phyloP scores from a whole-genome alignment of 2,329 filamentous ascomycete species.

The Thelonectria blattea region DNA sequence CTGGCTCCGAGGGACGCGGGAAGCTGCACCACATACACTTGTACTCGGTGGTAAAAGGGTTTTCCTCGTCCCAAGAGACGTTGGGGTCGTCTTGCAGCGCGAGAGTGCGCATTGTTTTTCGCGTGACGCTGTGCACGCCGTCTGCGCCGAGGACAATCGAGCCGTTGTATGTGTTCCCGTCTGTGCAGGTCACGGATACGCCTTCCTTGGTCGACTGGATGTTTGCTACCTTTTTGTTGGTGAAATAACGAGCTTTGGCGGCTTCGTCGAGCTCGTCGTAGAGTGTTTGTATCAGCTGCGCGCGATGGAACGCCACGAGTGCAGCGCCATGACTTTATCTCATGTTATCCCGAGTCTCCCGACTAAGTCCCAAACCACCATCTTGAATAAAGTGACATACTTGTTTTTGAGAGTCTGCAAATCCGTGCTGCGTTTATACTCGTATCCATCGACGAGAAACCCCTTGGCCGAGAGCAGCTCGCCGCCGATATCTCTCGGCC shows the following conservation, averaged over 20 bases:
- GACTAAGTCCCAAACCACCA: not conserved
- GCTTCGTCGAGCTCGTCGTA: conserved; percentile 10
- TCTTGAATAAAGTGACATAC: not conserved
- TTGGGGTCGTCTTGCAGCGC: conserved; percentile 3
- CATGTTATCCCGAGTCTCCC: not conserved
- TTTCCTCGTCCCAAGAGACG: not conserved
- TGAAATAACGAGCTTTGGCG: conserved; percentile 11
- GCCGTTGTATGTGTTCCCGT: conserved; percentile 28
- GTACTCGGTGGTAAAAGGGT: conserved; percentile 10
- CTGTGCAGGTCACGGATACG: conserved; percentile 25
- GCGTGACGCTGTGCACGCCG: conserved; percentile 27
- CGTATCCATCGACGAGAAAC: not conserved
- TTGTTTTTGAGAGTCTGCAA: conserved; percentile 1
- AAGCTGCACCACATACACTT: conserved; percentile 37
- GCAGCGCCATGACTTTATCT: conserved; percentile 12
- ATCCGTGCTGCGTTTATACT: not conserved
- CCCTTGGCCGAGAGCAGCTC: not conserved
- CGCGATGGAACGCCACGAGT: conserved; percentile 12
- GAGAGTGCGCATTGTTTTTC: conserved; percentile 21
- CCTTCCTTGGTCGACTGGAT: conserved; percentile 11
- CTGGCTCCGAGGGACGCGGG: conserved; percentile 27
- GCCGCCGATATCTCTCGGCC: conserved; percentile 1
- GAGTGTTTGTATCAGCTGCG: conserved; percentile 13
- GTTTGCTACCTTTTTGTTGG: conserved; percentile 28
- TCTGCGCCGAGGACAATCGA: conserved; percentile 32